Evolutionary conservation across 306 rosid genomes (phyloP), one percentile per base, ranked within the genome.

Genomic region (Sphenostylis stenocarpa): DNA sequence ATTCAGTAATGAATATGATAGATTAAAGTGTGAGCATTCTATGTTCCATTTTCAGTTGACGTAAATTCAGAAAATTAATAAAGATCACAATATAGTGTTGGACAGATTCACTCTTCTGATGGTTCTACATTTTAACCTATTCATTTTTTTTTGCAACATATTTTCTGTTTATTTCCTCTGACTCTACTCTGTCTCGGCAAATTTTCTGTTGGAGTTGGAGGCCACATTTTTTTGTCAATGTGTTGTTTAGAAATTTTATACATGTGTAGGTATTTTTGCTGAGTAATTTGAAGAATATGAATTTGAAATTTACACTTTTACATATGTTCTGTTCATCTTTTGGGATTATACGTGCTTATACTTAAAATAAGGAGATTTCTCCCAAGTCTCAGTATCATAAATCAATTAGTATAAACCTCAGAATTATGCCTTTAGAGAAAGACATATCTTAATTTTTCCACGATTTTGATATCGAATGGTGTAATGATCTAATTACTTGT

Each of bases 191-290:
- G 41, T 7, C 17, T 63, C 51, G 2, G 5, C 53, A 13, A 45
- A 16, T 70, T 78, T 58, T 47, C 39, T 49, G 12, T 19, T 26
- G 70, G 77, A 79, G 48, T 36, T 52, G 14, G 57, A 17, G 56
- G 49, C 36, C 33, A 75, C 28, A 4, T 48, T 29, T 33, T 28
- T 28, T 5, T 38, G 34, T 70, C 34, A 29, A 26, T 19, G 67
- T 17, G 26, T 28, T 57, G 39, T 62, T 69, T 63, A 41, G 21
- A 28, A 16, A 13, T 72, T 65, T 41, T 73, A 36, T 67, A 38
- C 49, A 34, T 67, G 53, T 36, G 47, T 38, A 29, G 62, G 20
- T 70, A 36, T 64, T 77, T 70, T 6, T 72, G 14, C 34, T 26
- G 14, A 41, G 24, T 47, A 20, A 44, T 67, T 44, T 29, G 44